phyloP scores from a whole-genome alignment of 164 flowering plant species.

The Taxillus chinensis region DNA sequence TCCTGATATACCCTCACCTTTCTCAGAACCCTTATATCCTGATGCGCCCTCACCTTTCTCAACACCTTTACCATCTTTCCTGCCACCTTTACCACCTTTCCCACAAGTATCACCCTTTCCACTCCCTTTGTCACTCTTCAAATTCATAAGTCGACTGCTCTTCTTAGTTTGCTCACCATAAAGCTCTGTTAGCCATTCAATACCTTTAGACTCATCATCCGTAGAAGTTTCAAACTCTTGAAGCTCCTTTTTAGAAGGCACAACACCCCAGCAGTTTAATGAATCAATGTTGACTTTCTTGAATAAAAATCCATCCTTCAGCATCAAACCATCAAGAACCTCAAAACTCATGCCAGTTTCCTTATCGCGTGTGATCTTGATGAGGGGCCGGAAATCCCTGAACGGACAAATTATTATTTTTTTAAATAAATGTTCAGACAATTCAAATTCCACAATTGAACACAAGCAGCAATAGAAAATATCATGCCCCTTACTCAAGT shows the following conservation, averaged over 20 bases:
- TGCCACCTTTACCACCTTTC: conserved; percentile 1
- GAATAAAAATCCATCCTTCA: conserved; percentile 82
- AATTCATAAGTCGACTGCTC: background rate
- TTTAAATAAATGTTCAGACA: background rate
- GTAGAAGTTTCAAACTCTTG: conserved; percentile 47
- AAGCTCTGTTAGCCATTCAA: conserved; percentile 71
- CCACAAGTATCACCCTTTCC: conserved; percentile 32
- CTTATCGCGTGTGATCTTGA: conserved; percentile 62
- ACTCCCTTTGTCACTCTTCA: conserved; percentile 20
- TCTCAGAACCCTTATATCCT: background rate
- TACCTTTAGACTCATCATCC: conserved; percentile 35
- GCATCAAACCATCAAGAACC: conserved; percentile 70
- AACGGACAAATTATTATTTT: conserved; percentile 1
- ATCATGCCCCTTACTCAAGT: conserved; percentile 56
- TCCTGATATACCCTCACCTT: conserved; percentile 27
- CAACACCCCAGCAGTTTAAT: conserved; percentile 43
- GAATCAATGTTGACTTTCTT: conserved; percentile 80
- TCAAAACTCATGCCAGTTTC: conserved; percentile 53
- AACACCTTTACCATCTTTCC: background rate
- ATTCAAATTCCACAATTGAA: conserved; percentile 7
- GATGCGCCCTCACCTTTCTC: conserved; percentile 26
- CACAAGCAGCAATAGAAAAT: background rate
- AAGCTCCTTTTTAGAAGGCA: conserved; percentile 69
- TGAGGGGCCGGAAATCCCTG: conserved; percentile 75
- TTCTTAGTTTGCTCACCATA: conserved; percentile 52